A percentile compares a stretch with the other conserved stretches of the same genome.
phyloP scores from a whole-genome alignment of 2,329 filamentous ascomycete genomes.

The Arachnomyces sp. region DNA sequence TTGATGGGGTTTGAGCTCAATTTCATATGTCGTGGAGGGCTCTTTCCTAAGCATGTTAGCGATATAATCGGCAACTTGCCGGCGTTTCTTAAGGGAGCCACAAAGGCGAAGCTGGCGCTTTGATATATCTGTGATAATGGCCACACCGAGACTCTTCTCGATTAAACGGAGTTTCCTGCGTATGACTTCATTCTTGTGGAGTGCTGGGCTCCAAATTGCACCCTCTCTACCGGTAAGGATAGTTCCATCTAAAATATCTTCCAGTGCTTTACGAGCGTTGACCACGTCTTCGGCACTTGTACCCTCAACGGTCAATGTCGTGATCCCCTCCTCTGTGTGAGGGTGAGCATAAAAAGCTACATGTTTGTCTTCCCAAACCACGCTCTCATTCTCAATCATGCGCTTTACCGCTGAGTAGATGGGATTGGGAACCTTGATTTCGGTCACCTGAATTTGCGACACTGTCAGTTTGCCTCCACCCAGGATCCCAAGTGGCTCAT shows the following conservation, averaged over 20 bases:
- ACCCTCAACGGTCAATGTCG: constrained; percentile 32
- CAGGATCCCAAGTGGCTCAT: constrained; percentile 23
- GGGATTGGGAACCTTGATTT: constrained; percentile 29
- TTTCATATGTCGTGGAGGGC: constrained; percentile 9
- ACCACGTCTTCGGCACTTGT: constrained; percentile 22
- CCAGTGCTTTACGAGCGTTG: constrained; percentile 24
- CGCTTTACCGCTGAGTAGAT: constrained; percentile 27
- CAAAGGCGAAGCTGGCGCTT: constrained; percentile 16
- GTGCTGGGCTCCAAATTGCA: constrained; percentile 10
- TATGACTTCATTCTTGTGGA: constrained; percentile 5
- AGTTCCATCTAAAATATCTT: constrained; percentile 26
- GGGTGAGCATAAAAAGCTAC: constrained; percentile 19
- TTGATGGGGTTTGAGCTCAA: constrained; percentile 10
- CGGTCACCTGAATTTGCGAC: constrained; percentile 28
- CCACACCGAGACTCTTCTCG: constrained; percentile 13
- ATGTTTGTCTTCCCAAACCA: constrained; percentile 24
- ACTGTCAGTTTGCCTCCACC: constrained; percentile 28
- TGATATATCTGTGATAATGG: constrained; percentile 16
- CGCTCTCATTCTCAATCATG: constrained; percentile 2
- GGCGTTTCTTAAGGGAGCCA: constrained; percentile 15
- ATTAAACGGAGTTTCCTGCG: constrained; percentile 16
- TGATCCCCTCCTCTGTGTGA: constrained; percentile 14
- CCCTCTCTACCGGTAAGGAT: constrained; percentile 13
- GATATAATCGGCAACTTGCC: constrained; percentile 6
- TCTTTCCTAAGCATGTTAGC: constrained; percentile 11